phyloP scores from a whole-genome alignment of 768 basidiomycete genomes.

The Russula griseocarnosa region DNA sequence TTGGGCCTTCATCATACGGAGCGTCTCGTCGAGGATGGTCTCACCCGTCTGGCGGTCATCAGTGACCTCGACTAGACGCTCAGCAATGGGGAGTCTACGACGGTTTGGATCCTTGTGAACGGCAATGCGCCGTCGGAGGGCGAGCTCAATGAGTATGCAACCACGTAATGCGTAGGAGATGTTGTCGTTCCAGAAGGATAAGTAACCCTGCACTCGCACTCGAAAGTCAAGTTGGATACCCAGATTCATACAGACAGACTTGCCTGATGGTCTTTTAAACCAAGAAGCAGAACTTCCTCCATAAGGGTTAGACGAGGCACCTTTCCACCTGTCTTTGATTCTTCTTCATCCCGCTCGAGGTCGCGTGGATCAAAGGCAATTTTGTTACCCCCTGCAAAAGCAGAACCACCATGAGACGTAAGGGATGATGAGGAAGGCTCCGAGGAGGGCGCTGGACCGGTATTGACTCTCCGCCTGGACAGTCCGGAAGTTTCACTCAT shows the following conservation, averaged over 20 bases:
- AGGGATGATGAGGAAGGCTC: conserved; percentile 36
- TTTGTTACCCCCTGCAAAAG: conserved; percentile 81
- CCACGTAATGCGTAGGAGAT: conserved; percentile 98
- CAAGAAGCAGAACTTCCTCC: conserved; percentile 93
- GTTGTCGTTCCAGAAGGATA: conserved; percentile 99
- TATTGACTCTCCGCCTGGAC: conserved; percentile 54
- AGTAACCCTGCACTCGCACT: conserved; percentile 62
- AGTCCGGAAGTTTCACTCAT: conserved; percentile 38
- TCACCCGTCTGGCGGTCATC: conserved; percentile 93
- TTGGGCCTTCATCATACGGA: conserved; percentile 90
- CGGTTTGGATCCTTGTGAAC: conserved; percentile 82
- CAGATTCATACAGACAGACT: conserved; percentile 27
- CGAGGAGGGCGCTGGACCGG: conserved; percentile 36
- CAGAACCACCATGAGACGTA: conserved; percentile 62
- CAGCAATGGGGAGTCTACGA: conserved; percentile 66
- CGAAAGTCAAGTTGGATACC: conserved; percentile 2
- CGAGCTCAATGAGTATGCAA: conserved; percentile 95
- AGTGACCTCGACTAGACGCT: conserved; percentile 84
- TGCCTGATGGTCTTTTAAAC: conserved; percentile 95
- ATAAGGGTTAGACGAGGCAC: conserved; percentile 87
- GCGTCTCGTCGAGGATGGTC: conserved; percentile 91
- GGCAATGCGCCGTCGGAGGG: conserved; percentile 90
- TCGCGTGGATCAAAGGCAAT: conserved; percentile 94
- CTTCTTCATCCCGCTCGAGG: conserved; percentile 65
- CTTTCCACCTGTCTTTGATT: conserved; percentile 60